phyloP scores from a whole-genome alignment of 2,329 filamentous ascomycete genomes.

The Basipetospora chlamydospora region DNA sequence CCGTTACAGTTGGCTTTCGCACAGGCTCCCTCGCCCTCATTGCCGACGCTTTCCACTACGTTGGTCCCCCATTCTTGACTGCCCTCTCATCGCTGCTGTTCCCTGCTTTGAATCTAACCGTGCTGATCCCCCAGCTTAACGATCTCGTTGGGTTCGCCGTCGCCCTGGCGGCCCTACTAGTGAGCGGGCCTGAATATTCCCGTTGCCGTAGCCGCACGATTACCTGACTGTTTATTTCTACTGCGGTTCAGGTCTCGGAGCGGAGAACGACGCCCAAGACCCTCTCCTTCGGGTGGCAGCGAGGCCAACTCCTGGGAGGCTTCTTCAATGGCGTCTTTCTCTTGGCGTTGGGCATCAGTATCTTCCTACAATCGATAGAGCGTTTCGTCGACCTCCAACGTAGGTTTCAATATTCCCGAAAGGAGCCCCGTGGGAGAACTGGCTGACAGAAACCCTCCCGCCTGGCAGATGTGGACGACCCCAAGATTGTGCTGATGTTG shows the following conservation, averaged over 20 bases:
- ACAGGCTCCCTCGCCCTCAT: conserved; percentile 58
- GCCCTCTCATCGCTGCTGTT: too few species aligned
- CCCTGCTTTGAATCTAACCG: too few species aligned
- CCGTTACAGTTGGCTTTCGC: conserved; percentile 44
- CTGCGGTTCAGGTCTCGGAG: conserved; percentile 39
- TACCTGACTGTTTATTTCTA: too few species aligned
- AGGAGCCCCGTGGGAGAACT: too few species aligned
- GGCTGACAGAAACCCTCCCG: too few species aligned
- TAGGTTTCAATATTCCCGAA: conserved; percentile 19
- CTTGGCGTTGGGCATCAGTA: conserved; percentile 55
- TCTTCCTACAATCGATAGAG: conserved; percentile 59
- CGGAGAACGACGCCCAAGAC: conserved; percentile 36
- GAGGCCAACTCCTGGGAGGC: conserved; percentile 56
- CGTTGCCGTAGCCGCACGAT: too few species aligned
- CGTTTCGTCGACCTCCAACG: conserved; percentile 45
- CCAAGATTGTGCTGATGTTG: conserved; percentile 52
- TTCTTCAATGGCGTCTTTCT: conserved; percentile 74
- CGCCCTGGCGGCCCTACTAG: conserved; percentile 1
- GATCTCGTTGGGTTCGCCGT: conserved; percentile 5
- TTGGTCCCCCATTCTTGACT: conserved; percentile 19
- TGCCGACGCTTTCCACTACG: conserved; percentile 69
- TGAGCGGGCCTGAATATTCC: neutral
- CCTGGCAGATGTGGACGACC: conserved; percentile 46
- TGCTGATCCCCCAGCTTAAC: conserved; percentile 2
- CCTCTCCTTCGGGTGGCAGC: conserved; percentile 63